Evolutionary conservation across 768 basidiomycete species (phyloP).

Genomic region (Auriculariales sp.): DNA sequence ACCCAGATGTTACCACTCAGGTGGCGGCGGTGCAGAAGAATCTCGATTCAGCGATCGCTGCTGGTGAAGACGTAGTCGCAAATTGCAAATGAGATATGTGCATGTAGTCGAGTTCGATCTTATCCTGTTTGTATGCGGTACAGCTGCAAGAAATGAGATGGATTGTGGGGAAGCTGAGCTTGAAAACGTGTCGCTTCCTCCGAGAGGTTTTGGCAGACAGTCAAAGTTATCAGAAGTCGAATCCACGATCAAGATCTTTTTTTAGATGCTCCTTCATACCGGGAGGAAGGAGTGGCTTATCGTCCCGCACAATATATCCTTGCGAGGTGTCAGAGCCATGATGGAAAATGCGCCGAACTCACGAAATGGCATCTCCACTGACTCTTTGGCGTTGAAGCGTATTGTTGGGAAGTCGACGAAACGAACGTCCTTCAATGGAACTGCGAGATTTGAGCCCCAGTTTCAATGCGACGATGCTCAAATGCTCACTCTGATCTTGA

Average conservation of each 20-base stretch:
- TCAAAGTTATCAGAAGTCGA: constrained; percentile 47
- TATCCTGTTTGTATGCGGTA: too few species aligned
- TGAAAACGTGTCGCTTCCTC: background rate
- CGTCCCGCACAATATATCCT: constrained; percentile 33
- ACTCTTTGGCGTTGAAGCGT: constrained; percentile 70
- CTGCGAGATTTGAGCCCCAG: constrained; percentile 15
- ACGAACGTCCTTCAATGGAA: constrained; percentile 54
- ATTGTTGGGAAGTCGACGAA: constrained; percentile 82
- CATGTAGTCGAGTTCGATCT: too few species aligned
- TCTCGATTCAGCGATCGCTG: constrained; percentile 6
- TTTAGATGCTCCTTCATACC: constrained; percentile 82
- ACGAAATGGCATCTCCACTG: constrained; percentile 98
- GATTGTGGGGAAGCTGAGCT: too few species aligned
- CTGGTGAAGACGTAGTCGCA: constrained; percentile 11
- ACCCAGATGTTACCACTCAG: constrained; percentile 1
- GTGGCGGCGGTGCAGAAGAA: constrained; percentile 9
- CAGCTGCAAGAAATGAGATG: too few species aligned
- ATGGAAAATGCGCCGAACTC: constrained; percentile 17
- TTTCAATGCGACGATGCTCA: background rate
- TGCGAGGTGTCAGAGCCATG: constrained; percentile 30
- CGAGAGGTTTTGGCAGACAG: background rate
- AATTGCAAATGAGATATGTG: constrained; percentile 11
- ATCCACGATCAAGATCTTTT: constrained; percentile 74
- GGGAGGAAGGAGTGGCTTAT: constrained; percentile 64
- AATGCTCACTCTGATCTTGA: constrained; percentile 42